These are phyloP conservation scores for Lipomyces mesembrius DNA, from an alignment of 805 yeast species.

Conservation along the genomic window DNA sequence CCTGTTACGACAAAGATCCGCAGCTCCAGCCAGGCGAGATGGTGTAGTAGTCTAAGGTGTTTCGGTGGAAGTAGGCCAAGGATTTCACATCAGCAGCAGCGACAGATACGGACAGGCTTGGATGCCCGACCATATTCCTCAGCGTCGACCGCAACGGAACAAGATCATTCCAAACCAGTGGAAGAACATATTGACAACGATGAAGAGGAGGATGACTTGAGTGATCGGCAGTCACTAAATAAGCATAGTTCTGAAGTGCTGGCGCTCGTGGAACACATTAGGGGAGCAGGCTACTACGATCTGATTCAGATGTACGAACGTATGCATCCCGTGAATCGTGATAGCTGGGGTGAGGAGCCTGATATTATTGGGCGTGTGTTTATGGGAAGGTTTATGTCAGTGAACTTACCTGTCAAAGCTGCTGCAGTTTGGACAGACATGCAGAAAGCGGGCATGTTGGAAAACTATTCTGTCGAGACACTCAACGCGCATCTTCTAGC, in stretches of 20 bases:
- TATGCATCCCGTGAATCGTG: not conserved
- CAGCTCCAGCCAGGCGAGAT: not conserved
- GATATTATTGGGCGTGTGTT: slow-evolving; percentile 20
- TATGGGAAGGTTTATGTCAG: slow-evolving; percentile 14
- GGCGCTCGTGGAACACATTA: slow-evolving; percentile 7
- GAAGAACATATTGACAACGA: not conserved
- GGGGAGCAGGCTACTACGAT: slow-evolving; percentile 3
- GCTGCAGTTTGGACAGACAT: slow-evolving; percentile 21
- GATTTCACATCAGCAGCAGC: not conserved
- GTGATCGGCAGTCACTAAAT: not conserved
- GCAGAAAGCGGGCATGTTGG: slow-evolving; percentile 5
- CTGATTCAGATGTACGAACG: slow-evolving; percentile 10
- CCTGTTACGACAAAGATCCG: not conserved
- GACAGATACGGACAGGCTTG: not conserved
- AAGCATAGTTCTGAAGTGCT: not conserved
- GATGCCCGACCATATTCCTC: not conserved
- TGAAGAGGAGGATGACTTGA: not conserved
- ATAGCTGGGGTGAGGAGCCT: slow-evolving; percentile 9
- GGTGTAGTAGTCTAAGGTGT: not conserved
- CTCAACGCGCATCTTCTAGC: slow-evolving; percentile 23
- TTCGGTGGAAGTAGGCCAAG: not conserved
- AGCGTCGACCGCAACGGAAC: slow-evolving; percentile 1
- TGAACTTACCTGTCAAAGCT: slow-evolving; percentile 6
- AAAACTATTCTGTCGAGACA: slow-evolving; percentile 11
- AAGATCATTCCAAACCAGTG: not conserved